Base-by-base conservation (phyloP, 2,329 filamentous ascomycete species). In the Boeremia exigua region DNA sequence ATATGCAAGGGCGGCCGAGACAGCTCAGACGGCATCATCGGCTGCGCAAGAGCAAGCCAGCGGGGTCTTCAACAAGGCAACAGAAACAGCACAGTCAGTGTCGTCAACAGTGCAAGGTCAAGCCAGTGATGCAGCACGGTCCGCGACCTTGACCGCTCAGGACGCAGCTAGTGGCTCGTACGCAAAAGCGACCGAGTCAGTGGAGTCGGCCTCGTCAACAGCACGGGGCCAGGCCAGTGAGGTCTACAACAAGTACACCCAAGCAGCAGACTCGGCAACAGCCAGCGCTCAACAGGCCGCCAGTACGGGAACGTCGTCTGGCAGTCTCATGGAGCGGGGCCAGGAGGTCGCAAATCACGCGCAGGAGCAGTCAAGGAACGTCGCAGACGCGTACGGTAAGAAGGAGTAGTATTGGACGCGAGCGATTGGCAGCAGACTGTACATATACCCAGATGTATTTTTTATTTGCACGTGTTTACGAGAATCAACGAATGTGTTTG, bases 301-400 rank as follows among this genome's bases (percentile, higher is more conserved):
- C 19, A 28, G 32, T 10, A 36, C 25, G 28, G 58, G 45, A 23
- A 56, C 57, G 28, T 47, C 57, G 11, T 56, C 59, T 11, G 38
- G 40, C 17, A 42, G 62, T 12, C 42, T 67, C 28, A 34, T 71
- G 6, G 67, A 70, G 48, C 66, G 65, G 39, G 66, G 67, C 23
- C 67, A 68, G 40, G 65, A 54, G 19, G 47, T 58, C 1, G 58
- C 58, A 10, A 39, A 38, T 17, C 55, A 58, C 8, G 58, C 58
- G 14, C 45, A 54, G 25, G 53, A 63, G 48, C 62, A 61, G 30
- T 54, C 59, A 11, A 61, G 62, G 30, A 65, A 70, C 17, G 54
- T 38, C 19, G 43, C 36, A 25, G 36, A 56, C 28, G 34, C 36
- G 2, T 56, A 56, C n/a, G 53, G 53, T 28, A 51, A 50, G 32